Evolutionary conservation across 2,329 filamentous ascomycete species (phyloP).

Genomic region (Laburnicola sp.): DNA sequence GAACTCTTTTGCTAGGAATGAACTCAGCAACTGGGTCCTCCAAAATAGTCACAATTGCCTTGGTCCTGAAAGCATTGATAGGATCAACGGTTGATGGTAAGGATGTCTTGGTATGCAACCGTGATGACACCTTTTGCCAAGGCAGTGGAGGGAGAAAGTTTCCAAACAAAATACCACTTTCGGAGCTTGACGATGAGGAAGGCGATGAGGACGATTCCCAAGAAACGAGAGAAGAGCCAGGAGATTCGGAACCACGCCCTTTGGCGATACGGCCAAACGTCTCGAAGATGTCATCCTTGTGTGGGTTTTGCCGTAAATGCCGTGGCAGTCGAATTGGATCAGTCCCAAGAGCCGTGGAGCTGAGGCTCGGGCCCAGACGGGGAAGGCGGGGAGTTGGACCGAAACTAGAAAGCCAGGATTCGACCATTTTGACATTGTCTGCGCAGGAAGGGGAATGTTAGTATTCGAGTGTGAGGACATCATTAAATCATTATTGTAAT

Average conservation of each 20-base stretch:
- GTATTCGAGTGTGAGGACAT: slow-evolving; percentile 62
- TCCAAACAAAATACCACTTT: slow-evolving; percentile 47
- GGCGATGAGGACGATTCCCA: slow-evolving; percentile 45
- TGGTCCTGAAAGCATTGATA: slow-evolving; percentile 49
- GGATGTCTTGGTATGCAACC: slow-evolving; percentile 59
- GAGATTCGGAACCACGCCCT: slow-evolving; percentile 29
- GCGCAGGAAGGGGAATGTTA: slow-evolving; percentile 65
- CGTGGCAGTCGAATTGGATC: slow-evolving; percentile 35
- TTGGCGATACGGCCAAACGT: slow-evolving; percentile 59
- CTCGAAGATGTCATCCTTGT: slow-evolving; percentile 61
- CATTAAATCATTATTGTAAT: slow-evolving; percentile 53
- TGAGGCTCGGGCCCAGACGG: slow-evolving; percentile 52
- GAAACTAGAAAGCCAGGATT: slow-evolving; percentile 58
- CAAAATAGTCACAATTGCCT: slow-evolving; percentile 74
- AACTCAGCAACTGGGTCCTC: slow-evolving; percentile 62
- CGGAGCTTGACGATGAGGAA: slow-evolving; percentile 42
- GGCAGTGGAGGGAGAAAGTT: slow-evolving; percentile 54
- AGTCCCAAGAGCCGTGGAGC: slow-evolving; percentile 27
- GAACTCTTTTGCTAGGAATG: slow-evolving; percentile 75
- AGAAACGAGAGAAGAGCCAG: slow-evolving; percentile 34
- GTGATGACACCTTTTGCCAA: slow-evolving; percentile 56
- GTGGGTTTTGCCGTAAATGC: slow-evolving; percentile 25
- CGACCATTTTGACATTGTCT: slow-evolving; percentile 61
- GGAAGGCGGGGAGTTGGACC: slow-evolving; percentile 31
- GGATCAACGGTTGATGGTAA: slow-evolving; percentile 39